These are phyloP conservation scores for Kwoniella botswanensis DNA, from an alignment of 768 basidiomycete genomes.

Conservation along the genomic window DNA sequence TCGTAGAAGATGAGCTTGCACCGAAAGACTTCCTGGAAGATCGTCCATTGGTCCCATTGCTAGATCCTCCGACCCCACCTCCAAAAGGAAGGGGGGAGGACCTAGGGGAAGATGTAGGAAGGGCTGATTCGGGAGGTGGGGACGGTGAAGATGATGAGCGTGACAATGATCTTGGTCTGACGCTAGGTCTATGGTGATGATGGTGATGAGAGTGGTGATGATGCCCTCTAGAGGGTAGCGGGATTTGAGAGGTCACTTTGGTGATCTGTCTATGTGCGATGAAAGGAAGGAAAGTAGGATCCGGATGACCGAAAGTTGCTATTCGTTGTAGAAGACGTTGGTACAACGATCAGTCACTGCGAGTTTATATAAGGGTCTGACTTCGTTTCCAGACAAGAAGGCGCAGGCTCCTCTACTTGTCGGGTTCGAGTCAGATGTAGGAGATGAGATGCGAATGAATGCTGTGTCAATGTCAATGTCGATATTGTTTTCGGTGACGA, in stretches of 20 bases:
- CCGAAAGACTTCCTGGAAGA: slow-evolving; percentile 4
- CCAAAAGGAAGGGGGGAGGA: slow-evolving; percentile 12
- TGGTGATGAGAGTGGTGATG: slow-evolving; percentile 26
- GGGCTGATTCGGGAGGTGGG: slow-evolving; percentile 35
- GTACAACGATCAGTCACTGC: no score
- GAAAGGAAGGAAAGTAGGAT: background rate
- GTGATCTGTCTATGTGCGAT: background rate
- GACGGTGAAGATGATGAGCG: slow-evolving; percentile 53
- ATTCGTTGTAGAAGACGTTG: no score
- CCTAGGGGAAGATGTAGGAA: slow-evolving; percentile 1
- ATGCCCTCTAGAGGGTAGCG: slow-evolving; percentile 6
- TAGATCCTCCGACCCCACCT: background rate
- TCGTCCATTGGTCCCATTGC: background rate
- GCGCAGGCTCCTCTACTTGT: background rate
- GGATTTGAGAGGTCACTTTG: slow-evolving; percentile 21
- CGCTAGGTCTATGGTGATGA: slow-evolving; percentile 17
- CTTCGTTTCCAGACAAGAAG: no score
- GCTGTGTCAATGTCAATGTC: no score
- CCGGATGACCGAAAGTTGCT: background rate
- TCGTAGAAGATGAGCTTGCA: background rate
- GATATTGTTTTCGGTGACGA: slow-evolving; percentile 5
- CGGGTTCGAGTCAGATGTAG: no score
- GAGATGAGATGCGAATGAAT: no score
- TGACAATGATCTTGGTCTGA: slow-evolving; percentile 39
- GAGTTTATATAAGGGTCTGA: no score